phyloP scores from a whole-genome alignment of 345 rosid genomes.

The Cardamine resedifolia region DNA sequence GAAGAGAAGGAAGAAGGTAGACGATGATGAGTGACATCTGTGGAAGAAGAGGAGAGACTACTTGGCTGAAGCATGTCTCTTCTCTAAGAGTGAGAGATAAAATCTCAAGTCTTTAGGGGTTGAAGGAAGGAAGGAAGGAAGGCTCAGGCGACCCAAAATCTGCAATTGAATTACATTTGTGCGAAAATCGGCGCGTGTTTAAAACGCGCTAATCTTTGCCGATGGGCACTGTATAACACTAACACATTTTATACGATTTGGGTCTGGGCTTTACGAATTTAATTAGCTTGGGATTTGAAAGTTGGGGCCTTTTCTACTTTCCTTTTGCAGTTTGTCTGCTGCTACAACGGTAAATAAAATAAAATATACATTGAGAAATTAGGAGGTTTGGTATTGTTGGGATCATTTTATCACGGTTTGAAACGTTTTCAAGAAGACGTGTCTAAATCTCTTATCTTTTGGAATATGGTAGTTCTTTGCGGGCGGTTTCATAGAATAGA shows the following conservation, averaged over 20 bases:
- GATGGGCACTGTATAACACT: neutral
- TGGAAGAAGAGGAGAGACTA: constrained; percentile 23
- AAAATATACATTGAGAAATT: too few species aligned
- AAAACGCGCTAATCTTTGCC: neutral
- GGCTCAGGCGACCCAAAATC: neutral
- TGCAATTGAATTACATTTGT: neutral
- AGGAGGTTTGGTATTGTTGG: too few species aligned
- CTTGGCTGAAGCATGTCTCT: constrained; percentile 34
- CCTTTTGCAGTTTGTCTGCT: too few species aligned
- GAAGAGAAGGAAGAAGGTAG: constrained; percentile 13
- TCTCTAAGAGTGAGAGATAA: neutral
- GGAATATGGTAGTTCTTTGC: too few species aligned
- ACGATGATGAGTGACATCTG: constrained; percentile 1
- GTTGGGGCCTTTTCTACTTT: neutral
- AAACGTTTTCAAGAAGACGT: too few species aligned
- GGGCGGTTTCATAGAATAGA: too few species aligned
- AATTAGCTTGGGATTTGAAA: too few species aligned
- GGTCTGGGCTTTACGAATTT: neutral
- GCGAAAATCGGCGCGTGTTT: neutral
- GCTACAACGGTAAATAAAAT: too few species aligned
- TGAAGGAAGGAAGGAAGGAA: neutral
- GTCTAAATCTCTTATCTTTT: too few species aligned
- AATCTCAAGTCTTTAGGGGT: neutral
- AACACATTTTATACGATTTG: neutral
- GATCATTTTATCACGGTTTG: too few species aligned